Base-by-base conservation (phyloP, 805 yeast species). In the Sungouiozyma ichnusensis region DNA sequence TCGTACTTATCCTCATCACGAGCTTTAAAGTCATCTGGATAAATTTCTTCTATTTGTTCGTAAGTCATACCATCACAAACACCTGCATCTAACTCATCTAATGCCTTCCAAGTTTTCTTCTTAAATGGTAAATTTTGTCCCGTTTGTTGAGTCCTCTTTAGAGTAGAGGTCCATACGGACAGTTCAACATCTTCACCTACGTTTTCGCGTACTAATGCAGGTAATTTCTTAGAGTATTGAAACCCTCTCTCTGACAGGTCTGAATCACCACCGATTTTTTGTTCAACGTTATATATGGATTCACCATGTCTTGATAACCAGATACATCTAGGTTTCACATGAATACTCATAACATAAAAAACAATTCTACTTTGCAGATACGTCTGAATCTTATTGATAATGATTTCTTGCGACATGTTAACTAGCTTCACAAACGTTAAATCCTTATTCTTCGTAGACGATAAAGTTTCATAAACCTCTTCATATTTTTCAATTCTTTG, bases 241-340 rank as follows among this genome's bases (percentile, higher is more conserved):
- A 79, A 72, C 5, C 97, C 97, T 35, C 97, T 73, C 44, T 79
- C 81, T 39, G 90, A 79, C 41, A 90, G 68, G 51, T 80, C 75
- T 2, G 95, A 84, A 66, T 90, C 96, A 16, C 97, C 98, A 29
- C 98, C 98, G 49, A 92, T 85, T 62, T 86, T 86, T 24, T 97
- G 97, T 39, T 87, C 87, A 44, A 92, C 71, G 61, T 92, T 92
- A 66, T 81, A 92, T 58, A 79, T 79, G 2, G 94, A 82, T 65
- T 92, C 98, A 20, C 98, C 98, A 57, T 92, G 98, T 53, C 98
- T 76, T 38, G 95, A 85, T 38, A 92, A 71, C 90, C 95, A 92
- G 47, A 92, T 87, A 48, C 81, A 75, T 48, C 97, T 74, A 20
- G 96, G 95, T 59, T 85, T 85, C 52, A 87, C 84, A 61, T 88